Base-by-base conservation (phyloP, 257 asterid genomes). In the Jacaranda mimosifolia region DNA sequence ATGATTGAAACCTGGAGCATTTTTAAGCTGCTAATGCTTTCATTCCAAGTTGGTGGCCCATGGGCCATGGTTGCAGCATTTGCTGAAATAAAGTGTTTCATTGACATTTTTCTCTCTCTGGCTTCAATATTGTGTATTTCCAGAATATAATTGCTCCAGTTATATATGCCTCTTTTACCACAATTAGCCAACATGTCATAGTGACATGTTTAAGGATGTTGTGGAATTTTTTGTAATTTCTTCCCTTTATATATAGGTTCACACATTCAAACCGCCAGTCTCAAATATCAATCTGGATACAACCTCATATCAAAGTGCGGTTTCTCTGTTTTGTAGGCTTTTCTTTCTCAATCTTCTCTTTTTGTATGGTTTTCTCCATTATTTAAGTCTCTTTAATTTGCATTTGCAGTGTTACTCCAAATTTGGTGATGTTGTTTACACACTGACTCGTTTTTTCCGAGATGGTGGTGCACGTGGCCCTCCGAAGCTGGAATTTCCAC, bases 251-350 rank as follows among this genome's bases (percentile, higher is more conserved):
- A 14, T 80, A 63, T 78, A 95, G 99, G 93, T 96, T 93, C 77
- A 52, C 89, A 73, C 60, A 86, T 72, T 83, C 91, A 72, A 91
- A 84, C 79, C 92, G 96, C 69, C 97, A 85, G 79, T 84, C 99
- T 60, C 97, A 93, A 84, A 76, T 93, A 82, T 93, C 99, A 57
- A 82, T 73, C 81, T 96, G 99, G 99, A 93, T 96, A 74, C 92
- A 82, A 80, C 99, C 99, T 74, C 91, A 96, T 84, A 40, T 93
- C 79, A 93, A 87, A 86, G 99, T 96, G 83, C 72, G 85, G 80
- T 87, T 88, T 83, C 86, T 74, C 82, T 57, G 63, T 58, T 82
- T 72, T 49, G 19, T 72, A 19, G 66, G 60, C 46, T 49, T 42
- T 69, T 63, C 63, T 73, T 69, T 13, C 75, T 38, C 60, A 35